Conservation (phyloP, 306 rosid genomes). For the Sphenostylis stenocarpa region DNA sequence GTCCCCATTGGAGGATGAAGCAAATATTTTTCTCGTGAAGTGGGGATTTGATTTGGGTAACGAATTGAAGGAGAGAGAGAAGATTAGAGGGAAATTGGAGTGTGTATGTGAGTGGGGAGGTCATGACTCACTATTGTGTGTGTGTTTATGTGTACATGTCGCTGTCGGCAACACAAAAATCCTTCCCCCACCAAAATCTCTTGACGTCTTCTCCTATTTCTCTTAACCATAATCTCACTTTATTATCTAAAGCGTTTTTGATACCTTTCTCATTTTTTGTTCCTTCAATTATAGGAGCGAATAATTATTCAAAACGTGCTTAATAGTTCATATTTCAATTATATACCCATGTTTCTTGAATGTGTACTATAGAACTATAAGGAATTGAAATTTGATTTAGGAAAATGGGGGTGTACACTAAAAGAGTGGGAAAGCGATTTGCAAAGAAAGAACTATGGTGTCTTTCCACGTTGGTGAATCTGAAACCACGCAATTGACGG, state of each 20-base stretch:
- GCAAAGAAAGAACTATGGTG: neutral
- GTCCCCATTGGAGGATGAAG: neutral
- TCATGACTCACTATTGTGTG: neutral
- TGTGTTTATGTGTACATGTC: neutral
- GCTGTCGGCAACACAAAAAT: conserved; percentile 34
- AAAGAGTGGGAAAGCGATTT: neutral
- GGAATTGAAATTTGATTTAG: neutral
- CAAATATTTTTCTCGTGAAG: conserved; percentile 19
- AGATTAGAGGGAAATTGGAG: neutral
- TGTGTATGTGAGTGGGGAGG: neutral
- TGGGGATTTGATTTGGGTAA: neutral
- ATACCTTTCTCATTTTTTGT: neutral
- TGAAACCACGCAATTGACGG: conserved; percentile 18
- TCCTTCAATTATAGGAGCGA: neutral
- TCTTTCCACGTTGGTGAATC: conserved; percentile 33
- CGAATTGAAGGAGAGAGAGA: conserved; percentile 14
- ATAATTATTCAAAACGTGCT: neutral
- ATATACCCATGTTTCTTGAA: too few species aligned
- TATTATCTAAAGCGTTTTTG: neutral
- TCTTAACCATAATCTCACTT: neutral
- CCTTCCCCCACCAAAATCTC: conserved; percentile 22
- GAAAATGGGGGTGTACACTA: neutral
- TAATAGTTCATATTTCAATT: neutral
- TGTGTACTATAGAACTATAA: neutral
- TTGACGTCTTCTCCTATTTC: conserved; percentile 5